phyloP scores from a whole-genome alignment of 2,329 filamentous ascomycete genomes.

The Epichloe coenophiala region DNA sequence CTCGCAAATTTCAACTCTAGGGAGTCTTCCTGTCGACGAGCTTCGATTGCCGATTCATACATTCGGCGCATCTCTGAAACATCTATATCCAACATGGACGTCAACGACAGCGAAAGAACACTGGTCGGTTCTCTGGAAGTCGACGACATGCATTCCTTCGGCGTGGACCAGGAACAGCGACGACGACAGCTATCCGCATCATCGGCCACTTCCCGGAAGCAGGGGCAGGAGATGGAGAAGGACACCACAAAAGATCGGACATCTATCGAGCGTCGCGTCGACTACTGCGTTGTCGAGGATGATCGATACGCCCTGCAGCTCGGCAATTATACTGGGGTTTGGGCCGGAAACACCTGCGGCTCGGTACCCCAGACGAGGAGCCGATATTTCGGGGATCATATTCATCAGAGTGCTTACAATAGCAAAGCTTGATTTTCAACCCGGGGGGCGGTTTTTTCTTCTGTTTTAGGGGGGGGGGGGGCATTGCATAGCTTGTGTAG shows the following conservation, averaged over 20 bases:
- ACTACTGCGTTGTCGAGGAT: constrained; percentile 7
- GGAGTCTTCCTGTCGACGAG: neutral
- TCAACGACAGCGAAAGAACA: constrained; percentile 5
- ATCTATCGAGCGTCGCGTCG: constrained; percentile 7
- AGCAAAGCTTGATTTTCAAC: neutral
- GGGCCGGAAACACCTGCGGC: constrained; percentile 7
- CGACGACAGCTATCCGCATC: neutral
- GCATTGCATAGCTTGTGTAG: neutral
- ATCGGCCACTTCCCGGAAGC: neutral
- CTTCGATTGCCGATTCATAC: neutral
- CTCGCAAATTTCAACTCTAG: neutral
- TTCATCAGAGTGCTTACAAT: constrained; percentile 7
- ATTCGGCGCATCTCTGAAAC: neutral
- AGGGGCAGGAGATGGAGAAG: neutral
- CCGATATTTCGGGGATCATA: constrained; percentile 9
- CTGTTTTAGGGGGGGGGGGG: neutral
- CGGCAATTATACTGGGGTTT: constrained; percentile 12
- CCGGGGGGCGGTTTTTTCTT: neutral
- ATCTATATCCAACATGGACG: neutral
- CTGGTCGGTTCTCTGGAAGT: constrained; percentile 1
- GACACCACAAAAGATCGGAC: neutral
- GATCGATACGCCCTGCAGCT: constrained; percentile 1
- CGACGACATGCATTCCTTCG: neutral
- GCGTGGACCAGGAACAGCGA: neutral
- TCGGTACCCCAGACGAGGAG: constrained; percentile 7